These are phyloP conservation scores for Zasmidium angulare DNA, from an alignment of 2,329 filamentous ascomycete genomes.

Conservation along the genomic window DNA sequence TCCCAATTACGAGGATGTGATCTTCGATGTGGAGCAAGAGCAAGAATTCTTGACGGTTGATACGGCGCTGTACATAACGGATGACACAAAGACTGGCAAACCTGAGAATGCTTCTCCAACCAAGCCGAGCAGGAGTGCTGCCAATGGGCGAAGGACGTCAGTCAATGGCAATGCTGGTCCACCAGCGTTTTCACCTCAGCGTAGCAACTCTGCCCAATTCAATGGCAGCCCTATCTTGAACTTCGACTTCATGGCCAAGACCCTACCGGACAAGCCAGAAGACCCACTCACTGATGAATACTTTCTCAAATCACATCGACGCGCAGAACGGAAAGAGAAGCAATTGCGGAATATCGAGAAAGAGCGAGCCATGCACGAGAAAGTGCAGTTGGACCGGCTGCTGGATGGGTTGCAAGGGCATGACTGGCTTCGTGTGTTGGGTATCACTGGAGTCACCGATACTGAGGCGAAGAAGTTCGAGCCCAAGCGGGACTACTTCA, in stretches of 20 bases:
- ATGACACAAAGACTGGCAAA: slow-evolving; percentile 23
- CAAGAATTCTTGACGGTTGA: slow-evolving; percentile 57
- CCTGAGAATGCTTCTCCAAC: slow-evolving; percentile 11
- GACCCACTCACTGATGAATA: slow-evolving; percentile 59
- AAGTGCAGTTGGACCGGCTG: slow-evolving; percentile 63
- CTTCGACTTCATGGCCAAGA: slow-evolving; percentile 27
- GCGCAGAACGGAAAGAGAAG: slow-evolving; percentile 65
- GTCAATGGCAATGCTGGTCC: slow-evolving; percentile 16
- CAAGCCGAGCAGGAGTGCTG: slow-evolving; percentile 13
- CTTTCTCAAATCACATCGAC: slow-evolving; percentile 59
- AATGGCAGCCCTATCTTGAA: slow-evolving; percentile 22
- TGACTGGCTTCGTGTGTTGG: slow-evolving; percentile 92
- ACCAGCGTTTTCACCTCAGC: slow-evolving; percentile 16
- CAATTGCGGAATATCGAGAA: slow-evolving; percentile 67
- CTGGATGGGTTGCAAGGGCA: slow-evolving; percentile 83
- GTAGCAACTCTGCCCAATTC: slow-evolving; percentile 14
- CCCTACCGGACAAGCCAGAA: slow-evolving; percentile 35
- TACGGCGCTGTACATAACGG: slow-evolving; percentile 31
- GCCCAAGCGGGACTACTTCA: slow-evolving; percentile 79
- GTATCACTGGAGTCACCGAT: slow-evolving; percentile 81
- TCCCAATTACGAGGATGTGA: slow-evolving; percentile 88
- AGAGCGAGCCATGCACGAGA: slow-evolving; percentile 66
- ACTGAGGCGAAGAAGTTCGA: slow-evolving; percentile 84
- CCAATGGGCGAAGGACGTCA: slow-evolving; percentile 10
- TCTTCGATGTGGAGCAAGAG: slow-evolving; percentile 79